These are phyloP conservation scores for Teratosphaeria epicoccoides DNA, from an alignment of 2,329 filamentous ascomycete genomes.

Conservation along the genomic window DNA sequence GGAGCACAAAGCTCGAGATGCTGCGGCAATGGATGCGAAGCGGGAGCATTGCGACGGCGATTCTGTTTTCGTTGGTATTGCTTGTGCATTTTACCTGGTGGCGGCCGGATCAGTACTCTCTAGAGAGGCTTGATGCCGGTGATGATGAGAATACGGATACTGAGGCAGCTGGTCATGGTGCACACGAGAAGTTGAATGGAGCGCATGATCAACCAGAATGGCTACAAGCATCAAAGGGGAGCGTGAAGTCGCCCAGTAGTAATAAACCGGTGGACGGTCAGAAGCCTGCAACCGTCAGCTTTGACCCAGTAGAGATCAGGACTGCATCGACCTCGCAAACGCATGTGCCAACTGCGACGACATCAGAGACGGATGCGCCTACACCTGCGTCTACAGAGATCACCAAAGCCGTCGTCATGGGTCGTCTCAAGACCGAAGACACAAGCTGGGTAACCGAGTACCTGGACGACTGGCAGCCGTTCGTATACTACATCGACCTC, in stretches of 20 bases:
- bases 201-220: not conserved
- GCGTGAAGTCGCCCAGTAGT: not conserved
- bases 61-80: not conserved
- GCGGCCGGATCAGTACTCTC: not conserved
- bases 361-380: not conserved
- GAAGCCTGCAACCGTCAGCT: not conserved
- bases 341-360: not conserved
- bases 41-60: not conserved
- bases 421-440: slow-evolving; percentile 33
- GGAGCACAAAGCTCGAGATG: not conserved
- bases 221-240: not conserved
- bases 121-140: not conserved
- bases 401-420: slow-evolving; percentile 29
- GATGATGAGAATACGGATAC: not conserved
- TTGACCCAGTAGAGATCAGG: not conserved
- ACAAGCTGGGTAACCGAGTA: slow-evolving; percentile 36
- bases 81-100: not conserved
- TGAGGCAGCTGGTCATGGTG: not conserved
- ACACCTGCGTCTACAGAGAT: not conserved
- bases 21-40: slow-evolving; percentile 3
- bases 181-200: not conserved
- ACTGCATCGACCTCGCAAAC: too few relatives aligned
- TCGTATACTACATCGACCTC: slow-evolving; percentile 35
- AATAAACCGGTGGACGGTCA: not conserved
- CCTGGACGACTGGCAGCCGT: slow-evolving; percentile 38